These are phyloP conservation scores for Spiraea crenata DNA, from an alignment of 331 rosid species.

Conservation along the genomic window DNA sequence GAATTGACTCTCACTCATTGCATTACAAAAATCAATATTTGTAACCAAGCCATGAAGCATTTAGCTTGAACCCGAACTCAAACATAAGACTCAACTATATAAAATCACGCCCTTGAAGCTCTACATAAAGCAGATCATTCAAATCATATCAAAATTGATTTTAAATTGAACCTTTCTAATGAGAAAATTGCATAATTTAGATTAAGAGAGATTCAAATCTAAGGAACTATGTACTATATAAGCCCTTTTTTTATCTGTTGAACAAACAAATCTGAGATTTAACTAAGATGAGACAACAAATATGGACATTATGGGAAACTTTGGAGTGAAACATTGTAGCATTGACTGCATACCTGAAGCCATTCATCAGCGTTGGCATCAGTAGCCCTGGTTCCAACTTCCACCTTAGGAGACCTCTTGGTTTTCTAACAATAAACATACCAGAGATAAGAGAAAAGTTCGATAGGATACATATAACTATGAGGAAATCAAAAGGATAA, in stretches of 20 bases:
- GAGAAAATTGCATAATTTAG: not conserved
- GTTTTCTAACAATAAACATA: conserved; percentile 56
- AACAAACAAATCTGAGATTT: not conserved
- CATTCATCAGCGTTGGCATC: conserved; percentile 86
- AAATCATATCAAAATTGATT: not conserved
- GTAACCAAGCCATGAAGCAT: not conserved
- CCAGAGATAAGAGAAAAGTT: conserved; percentile 11
- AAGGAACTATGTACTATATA: not conserved
- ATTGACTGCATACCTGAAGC: conserved; percentile 70
- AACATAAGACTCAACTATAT: not conserved
- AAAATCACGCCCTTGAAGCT: not conserved
- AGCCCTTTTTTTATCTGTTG: not conserved
- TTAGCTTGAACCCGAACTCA: not conserved
- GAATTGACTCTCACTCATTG: not conserved
- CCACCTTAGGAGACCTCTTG: conserved; percentile 89
- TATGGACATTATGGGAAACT: not conserved
- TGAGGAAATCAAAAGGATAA: not conserved
- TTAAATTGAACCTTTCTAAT: not conserved
- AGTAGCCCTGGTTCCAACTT: conserved; percentile 77
- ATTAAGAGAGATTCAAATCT: not conserved
- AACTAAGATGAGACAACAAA: not conserved
- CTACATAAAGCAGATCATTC: not conserved
- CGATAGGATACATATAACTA: conserved; percentile 1
- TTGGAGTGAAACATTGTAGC: not conserved
- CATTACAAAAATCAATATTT: not conserved